These are phyloP conservation scores for Penicillium sp. DNA, from an alignment of 2,329 filamentous ascomycete genomes.

Conservation along the genomic window DNA sequence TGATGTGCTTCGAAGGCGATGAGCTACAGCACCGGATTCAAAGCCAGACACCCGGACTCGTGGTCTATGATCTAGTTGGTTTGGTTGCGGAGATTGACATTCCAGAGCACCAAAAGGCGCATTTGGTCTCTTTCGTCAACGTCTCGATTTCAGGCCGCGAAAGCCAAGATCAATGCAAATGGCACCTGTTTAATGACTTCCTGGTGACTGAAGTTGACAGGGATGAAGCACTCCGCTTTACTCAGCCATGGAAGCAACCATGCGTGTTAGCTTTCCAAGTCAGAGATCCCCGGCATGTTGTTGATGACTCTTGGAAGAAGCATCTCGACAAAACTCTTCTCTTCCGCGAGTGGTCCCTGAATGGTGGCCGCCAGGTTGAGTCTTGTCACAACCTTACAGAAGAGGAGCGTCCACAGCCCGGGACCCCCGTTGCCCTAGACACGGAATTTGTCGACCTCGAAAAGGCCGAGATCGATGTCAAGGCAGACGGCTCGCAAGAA, in stretches of 20 bases:
- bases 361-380: constrained; percentile 43
- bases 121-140: constrained; percentile 89
- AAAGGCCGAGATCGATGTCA: constrained; percentile 93
- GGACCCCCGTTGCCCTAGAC: constrained; percentile 83
- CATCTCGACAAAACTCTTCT: constrained; percentile 81
- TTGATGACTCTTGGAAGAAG: constrained; percentile 85
- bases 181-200: constrained; percentile 98
- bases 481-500: constrained; percentile 87
- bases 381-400: constrained; percentile 40
- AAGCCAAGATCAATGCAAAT: constrained; percentile 66
- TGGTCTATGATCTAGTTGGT: constrained; percentile 88
- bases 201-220: constrained; percentile 77
- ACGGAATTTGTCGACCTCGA: constrained; percentile 95
- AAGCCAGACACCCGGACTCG: constrained; percentile 75
- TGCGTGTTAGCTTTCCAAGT: constrained; percentile 85
- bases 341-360: constrained; percentile 69
- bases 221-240: constrained; percentile 86
- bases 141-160: constrained; percentile 55
- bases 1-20: constrained; percentile 92
- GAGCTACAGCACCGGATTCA: constrained; percentile 80
- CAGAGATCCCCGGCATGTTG: constrained; percentile 75
- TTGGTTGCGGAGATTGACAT: constrained; percentile 88
- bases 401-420: constrained; percentile 68
- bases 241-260: constrained; percentile 88
- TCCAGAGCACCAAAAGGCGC: constrained; percentile 80